Evolutionary conservation across 495 filamentous ascomycete genomes (phyloP).

Genomic region (Halenospora varia): DNA sequence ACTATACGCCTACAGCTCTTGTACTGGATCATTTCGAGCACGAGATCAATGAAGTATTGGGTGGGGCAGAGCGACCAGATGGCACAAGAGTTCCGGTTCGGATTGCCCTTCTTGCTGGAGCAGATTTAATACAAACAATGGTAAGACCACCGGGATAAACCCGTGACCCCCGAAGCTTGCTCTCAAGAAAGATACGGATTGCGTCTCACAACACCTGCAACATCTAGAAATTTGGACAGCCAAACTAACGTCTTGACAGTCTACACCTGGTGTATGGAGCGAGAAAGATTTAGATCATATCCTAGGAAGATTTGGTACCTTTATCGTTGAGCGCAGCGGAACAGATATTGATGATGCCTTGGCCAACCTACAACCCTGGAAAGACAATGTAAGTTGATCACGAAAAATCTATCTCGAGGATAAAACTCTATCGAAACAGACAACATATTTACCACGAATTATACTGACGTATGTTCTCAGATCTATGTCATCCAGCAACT

Average conservation of each 20-base stretch:
- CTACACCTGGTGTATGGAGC: conserved; percentile 67
- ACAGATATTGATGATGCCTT: conserved; percentile 85
- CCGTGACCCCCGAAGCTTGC: not conserved
- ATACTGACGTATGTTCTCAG: not conserved
- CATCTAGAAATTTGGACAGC: not conserved
- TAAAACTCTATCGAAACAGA: not conserved
- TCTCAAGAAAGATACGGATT: not conserved
- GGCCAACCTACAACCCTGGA: conserved; percentile 62
- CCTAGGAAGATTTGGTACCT: conserved; percentile 78
- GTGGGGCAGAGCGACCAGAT: conserved; percentile 64
- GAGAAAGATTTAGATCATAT: conserved; percentile 81
- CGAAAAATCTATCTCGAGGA: not conserved
- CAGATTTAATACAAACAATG: conserved; percentile 87
- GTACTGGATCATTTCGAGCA: conserved; percentile 87
- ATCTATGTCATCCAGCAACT: conserved; percentile 76
- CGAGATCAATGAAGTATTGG: conserved; percentile 76
- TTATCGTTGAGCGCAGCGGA: conserved; percentile 87
- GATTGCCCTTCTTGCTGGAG: conserved; percentile 74
- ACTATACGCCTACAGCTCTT: conserved; percentile 83
- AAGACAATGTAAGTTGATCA: conserved; percentile 56
- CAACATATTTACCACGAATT: not conserved
- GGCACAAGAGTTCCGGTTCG: conserved; percentile 50
- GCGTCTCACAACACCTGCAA: not conserved
- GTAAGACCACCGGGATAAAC: conserved; percentile 15
- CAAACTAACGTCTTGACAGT: not conserved